Evolutionary conservation across 306 rosid species (phyloP).

Genomic region (Echinosophora koreensis): DNA sequence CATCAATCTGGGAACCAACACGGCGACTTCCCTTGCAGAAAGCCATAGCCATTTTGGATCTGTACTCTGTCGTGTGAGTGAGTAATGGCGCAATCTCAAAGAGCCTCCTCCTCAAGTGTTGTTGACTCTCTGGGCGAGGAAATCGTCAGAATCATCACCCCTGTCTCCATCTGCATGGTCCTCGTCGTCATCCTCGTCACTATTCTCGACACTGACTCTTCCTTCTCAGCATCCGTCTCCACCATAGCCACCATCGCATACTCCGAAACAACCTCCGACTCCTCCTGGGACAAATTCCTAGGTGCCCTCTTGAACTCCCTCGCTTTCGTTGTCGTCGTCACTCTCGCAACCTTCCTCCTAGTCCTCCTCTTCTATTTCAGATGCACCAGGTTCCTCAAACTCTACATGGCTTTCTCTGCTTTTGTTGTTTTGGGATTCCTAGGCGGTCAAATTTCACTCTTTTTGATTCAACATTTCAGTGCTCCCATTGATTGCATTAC

Average conservation of each 20-base stretch:
- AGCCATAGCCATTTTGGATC: conserved; percentile 6
- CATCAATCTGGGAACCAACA: no score
- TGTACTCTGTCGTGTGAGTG: background rate
- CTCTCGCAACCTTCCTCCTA: conserved; percentile 74
- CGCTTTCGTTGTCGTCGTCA: conserved; percentile 72
- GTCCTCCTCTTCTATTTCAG: conserved; percentile 86
- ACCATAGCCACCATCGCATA: conserved; percentile 83
- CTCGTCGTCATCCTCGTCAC: conserved; percentile 84
- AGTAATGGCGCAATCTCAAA: conserved; percentile 67
- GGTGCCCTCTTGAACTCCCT: conserved; percentile 89
- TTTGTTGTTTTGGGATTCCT: conserved; percentile 77
- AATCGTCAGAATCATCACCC: conserved; percentile 78
- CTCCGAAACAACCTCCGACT: conserved; percentile 69
- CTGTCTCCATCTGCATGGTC: conserved; percentile 94
- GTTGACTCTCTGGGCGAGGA: conserved; percentile 82
- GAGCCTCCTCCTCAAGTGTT: conserved; percentile 56
- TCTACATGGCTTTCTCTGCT: conserved; percentile 88
- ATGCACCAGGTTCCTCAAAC: conserved; percentile 75
- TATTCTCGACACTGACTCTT: conserved; percentile 54
- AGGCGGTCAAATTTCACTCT: conserved; percentile 74
- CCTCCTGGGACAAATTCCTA: conserved; percentile 83
- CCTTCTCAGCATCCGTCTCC: conserved; percentile 53
- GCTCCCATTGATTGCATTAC: conserved; percentile 77
- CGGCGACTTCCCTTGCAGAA: no score
- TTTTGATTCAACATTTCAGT: conserved; percentile 60